Base-by-base conservation (phyloP, 2,329 filamentous ascomycete species). In the Trichophyton simii region DNA sequence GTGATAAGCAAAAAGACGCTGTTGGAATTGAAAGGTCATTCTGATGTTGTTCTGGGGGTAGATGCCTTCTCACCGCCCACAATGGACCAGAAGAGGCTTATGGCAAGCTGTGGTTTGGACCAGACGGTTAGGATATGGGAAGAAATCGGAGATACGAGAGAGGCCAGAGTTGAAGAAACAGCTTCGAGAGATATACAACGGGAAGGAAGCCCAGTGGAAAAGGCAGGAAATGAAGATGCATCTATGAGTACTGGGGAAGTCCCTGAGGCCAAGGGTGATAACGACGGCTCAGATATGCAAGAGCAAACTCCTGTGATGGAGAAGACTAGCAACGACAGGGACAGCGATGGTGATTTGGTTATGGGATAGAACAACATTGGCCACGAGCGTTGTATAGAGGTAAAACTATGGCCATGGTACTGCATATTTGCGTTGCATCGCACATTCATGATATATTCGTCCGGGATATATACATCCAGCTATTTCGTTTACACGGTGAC, bases 1-100 rank as follows among this genome's bases (percentile, higher is more conserved):
- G 89, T 96, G 13, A 85, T 83, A 63, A 89, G 80, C 70, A 99
- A 97, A 74, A 85, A 87, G 61, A 77, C 95, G 1, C 77, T 96
- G 20, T 91, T 96, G 78, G 76, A 77, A 20, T 70, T 84, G 8
- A 74, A 80, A 28, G 79, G 79, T 0, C 82, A 84, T 63, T 78
- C 80, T 0, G 83, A 82, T 48, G 78, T 80, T 2, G 81, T 87
- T 4, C 71, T 86, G 41, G 77, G 79, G 0, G 83, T 86, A 9
- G 80, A 85, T 65, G 81, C 84, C 5, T 59, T 59, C 41, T 31
- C 20, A 8, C 55, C 55, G 8, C 82, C 82, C 68, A 77, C 78
- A 28, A 76, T 75, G 8, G 77, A 78, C 58, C 76, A 75, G 42
- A 74, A 67, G 59, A 73, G 73, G 18, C 65, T 80, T 20, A 76